A percentile compares a stretch with the other conserved stretches of the same genome.
Evolutionary conservation across 495 filamentous ascomycete genomes (phyloP).

Genomic region (Penicillium antarcticum): DNA sequence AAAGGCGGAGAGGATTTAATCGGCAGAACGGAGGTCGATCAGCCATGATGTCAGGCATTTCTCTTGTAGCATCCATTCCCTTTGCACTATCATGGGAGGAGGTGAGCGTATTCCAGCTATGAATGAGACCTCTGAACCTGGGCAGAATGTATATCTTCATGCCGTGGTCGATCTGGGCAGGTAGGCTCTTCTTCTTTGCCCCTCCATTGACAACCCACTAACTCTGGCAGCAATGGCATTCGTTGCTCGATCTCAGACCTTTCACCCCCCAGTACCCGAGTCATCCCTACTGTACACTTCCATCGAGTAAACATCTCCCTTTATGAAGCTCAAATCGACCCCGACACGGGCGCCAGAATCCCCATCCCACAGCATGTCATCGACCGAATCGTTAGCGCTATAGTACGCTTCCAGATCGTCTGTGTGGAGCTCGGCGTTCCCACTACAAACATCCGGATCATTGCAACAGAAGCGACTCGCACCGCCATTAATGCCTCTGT

Average conservation of each 20-base stretch:
- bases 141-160: constrained; percentile 15
- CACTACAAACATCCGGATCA: constrained; percentile 58
- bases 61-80: neutral
- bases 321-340: constrained; percentile 74
- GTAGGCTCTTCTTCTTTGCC: constrained; percentile 8
- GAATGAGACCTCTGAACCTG: neutral
- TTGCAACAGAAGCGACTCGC: constrained; percentile 88
- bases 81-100: constrained; percentile 12
- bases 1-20: neutral
- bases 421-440: constrained; percentile 69
- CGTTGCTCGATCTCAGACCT: constrained; percentile 88
- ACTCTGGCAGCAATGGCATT: constrained; percentile 76
- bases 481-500: constrained; percentile 69
- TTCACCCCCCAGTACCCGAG: constrained; percentile 62
- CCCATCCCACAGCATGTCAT: constrained; percentile 66
- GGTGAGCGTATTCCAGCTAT: constrained; percentile 5
- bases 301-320: constrained; percentile 79
- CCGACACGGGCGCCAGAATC: constrained; percentile 36
- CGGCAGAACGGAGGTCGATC: constrained; percentile 1
- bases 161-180: constrained; percentile 33
- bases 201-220: neutral
- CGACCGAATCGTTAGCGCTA: constrained; percentile 54
- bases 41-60: constrained; percentile 5
- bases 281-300: constrained; percentile 72
- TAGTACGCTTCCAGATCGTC: constrained; percentile 70